Evolutionary conservation across 2,329 filamentous ascomycete genomes (phyloP), one percentile per base, ranked within the genome.

Genomic region (Neocatenulostroma microsporum): DNA sequence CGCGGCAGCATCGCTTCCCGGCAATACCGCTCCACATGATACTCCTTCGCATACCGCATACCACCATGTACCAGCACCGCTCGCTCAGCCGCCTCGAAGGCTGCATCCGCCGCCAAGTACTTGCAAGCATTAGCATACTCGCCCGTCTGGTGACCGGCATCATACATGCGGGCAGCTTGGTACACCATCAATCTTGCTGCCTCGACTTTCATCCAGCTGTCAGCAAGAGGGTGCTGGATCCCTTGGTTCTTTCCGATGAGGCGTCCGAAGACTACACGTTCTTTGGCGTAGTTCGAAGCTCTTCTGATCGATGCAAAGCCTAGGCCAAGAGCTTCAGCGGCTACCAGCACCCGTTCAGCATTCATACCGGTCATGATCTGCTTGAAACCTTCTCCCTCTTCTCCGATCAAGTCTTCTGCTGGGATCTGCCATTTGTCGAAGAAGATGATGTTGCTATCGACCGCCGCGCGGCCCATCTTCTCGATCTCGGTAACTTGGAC

Each of bases 371-470:
- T 64, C 4, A 70, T 49, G 15, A 59, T 59, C 37, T 86, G 81
- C 51, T 79, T 80, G 68, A 93, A 93, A 0, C 86, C 85, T 39
- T 83, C 70, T 4, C 79, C 78, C 56, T 91, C 82, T 21, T 73
- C 55, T 1, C 85, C 85, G 27, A 93, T 75, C 0, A 89, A 63
- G 0, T 76, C 68, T 26, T 76, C 67, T 0, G 70, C 69, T 0
- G 80, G 75, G 11, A 91, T 74, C 3, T 61, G 57, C 57, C 88
- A 93, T 47, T 80, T 74, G 57, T 91, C 83, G 55, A 93, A 91
- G 60, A 93, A 93, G 1, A 93, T 80, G 54, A 91, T 83, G 48
- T 93, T 93, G 1, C 84, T 83, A 51, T 91, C 84, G 1, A 93
- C 77, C 0, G 84, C 83, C 10, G 83, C 68, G 0, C 84, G 82